Base-by-base conservation (phyloP, 2,329 filamentous ascomycete genomes). In the Monosporascus ibericus region DNA sequence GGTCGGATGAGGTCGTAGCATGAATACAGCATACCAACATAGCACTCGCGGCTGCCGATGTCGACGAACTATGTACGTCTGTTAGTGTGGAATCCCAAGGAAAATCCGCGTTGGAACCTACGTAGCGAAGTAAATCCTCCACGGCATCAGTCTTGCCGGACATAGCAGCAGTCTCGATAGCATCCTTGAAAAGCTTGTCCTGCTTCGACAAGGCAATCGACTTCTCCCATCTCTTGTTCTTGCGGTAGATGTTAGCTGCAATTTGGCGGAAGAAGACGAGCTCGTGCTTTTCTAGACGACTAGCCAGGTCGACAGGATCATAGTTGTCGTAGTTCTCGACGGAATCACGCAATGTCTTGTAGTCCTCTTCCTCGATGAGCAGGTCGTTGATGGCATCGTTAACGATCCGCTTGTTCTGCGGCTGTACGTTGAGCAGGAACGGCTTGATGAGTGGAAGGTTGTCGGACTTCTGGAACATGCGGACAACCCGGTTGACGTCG, bases 161-260 rank as follows among this genome's bases (percentile, higher is more conserved):
- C 52, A 96, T 88, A 27, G 94, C 94, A 34, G 95, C 84, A 15
- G 94, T 99, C 80, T 99, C 94, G 58, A 99, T 97, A 25, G 95
- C 94, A 74, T 99, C 94, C 80, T 96, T 97, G 86, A 94, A 99
- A 17, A 99, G 79, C 82, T 96, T 97, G 78, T 99, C 94, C 71
- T 99, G 92, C 81, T 99, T 99, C 17, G 92, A 97, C 47, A 99
- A 78, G 36, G 90, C 84, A 71, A 99, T 99, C 4, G 92, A 96
- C 77, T 97, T 97, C 77, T 97, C 92, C 95, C 95, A 99, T 58
- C 94, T 85, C 87, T 97, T 97, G 80, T 96, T 97, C 82, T 97
- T 99, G 71, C 95, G 91, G 78, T 97, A 99, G 72, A 99, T 99
- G 74, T 81, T 96, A 60, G 95, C 91, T 5, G 94, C 94, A 66